Conservation (phyloP, 1,284 basidiomycete species). For the Meira miltonrushii region DNA sequence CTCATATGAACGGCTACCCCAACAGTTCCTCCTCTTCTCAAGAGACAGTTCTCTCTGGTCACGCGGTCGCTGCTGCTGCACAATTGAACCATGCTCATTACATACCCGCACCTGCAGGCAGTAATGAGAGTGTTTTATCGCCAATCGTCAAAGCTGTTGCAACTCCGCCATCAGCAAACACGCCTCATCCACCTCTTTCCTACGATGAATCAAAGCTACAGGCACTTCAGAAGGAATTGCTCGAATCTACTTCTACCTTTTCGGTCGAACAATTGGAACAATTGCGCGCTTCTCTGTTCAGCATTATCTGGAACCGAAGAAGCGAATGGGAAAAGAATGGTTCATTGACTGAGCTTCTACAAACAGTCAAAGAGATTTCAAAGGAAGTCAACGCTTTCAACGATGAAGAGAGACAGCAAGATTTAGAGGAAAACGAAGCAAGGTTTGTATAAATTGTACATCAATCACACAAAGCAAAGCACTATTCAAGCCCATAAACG, state of each 20-base stretch:
- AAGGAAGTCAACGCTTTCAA: slow-evolving; percentile 3
- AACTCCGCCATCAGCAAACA: slow-evolving; percentile 2
- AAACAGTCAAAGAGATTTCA: slow-evolving; percentile 17
- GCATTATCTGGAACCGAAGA: slow-evolving; percentile 73
- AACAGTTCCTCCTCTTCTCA: too few species aligned
- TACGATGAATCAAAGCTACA: slow-evolving; percentile 15
- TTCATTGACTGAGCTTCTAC: slow-evolving; percentile 56
- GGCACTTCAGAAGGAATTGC: slow-evolving; percentile 18
- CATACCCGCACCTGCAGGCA: not conserved
- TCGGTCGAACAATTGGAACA: slow-evolving; percentile 84
- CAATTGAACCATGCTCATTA: too few species aligned
- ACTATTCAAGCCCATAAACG: too few species aligned
- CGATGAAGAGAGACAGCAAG: not conserved
- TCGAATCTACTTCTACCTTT: slow-evolving; percentile 23
- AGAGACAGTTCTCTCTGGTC: too few species aligned
- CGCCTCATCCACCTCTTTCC: slow-evolving; percentile 22
- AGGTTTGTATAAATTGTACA: too few species aligned
- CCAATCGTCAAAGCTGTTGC: not conserved
- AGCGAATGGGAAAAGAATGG: slow-evolving; percentile 73
- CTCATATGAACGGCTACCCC: not conserved
- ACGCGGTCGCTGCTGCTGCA: too few species aligned
- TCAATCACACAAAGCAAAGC: too few species aligned
- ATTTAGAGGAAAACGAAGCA: not conserved
- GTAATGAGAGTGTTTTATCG: not conserved
- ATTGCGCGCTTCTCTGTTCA: slow-evolving; percentile 75